phyloP scores from a whole-genome alignment of 352 stramenopile genomes.

The Bremia lactucae region DNA sequence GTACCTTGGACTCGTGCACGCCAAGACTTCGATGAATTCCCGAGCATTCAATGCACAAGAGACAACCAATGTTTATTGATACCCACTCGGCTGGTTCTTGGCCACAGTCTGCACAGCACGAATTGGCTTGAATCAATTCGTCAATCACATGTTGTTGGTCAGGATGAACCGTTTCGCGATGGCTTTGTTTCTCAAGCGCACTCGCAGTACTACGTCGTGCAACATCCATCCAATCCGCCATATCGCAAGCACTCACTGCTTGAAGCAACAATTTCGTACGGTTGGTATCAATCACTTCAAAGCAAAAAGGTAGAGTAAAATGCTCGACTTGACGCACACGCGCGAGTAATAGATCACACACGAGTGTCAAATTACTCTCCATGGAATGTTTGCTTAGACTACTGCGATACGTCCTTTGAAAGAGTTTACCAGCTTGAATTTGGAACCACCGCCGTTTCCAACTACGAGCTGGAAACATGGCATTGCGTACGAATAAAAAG shows the following conservation, averaged over 20 bases:
- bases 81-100: slow-evolving; percentile 88
- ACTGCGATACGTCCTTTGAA: slow-evolving; percentile 38
- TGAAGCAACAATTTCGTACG: slow-evolving; percentile 72
- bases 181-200: slow-evolving; percentile 73
- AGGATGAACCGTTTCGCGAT: slow-evolving; percentile 74
- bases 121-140: slow-evolving; percentile 45
- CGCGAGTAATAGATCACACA: slow-evolving; percentile 77
- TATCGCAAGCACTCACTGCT: slow-evolving; percentile 57
- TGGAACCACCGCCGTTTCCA: slow-evolving; percentile 85
- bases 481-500: slow-evolving; percentile 79
- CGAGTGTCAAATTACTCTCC: slow-evolving; percentile 52
- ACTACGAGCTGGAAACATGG: slow-evolving; percentile 68
- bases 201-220: slow-evolving; percentile 69
- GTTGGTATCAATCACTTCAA: slow-evolving; percentile 79
- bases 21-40: slow-evolving; percentile 94
- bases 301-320: slow-evolving; percentile 54
- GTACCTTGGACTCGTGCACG: slow-evolving; percentile 95
- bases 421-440: slow-evolving; percentile 79
- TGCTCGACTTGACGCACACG: slow-evolving; percentile 50
- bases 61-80: slow-evolving; percentile 92
- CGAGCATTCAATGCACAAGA: slow-evolving; percentile 95
- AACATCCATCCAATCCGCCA: slow-evolving; percentile 76
- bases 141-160: slow-evolving; percentile 64
- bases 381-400: slow-evolving; percentile 43
- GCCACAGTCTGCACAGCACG: slow-evolving; percentile 60